Base-by-base conservation (phyloP, 805 yeast genomes). In the Scheffersomyces stipitis region DNA sequence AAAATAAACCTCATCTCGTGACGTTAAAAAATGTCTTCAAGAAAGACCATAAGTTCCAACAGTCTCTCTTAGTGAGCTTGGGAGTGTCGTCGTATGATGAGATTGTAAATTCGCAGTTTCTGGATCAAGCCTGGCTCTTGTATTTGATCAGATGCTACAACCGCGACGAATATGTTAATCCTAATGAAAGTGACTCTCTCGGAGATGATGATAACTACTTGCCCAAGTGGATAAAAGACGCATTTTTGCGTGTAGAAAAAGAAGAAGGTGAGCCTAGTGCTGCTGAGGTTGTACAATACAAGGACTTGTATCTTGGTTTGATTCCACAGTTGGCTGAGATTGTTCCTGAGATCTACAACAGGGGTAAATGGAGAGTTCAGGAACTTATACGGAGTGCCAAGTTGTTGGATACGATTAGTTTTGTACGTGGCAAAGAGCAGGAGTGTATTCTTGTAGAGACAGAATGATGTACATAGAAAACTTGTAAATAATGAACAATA, bases 61-160 rank as follows among this genome's bases (percentile, higher is more conserved):
- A 75, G 42, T 71, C 86, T 2, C 56, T 84, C 15, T 54, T 79
- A 9, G 56, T 79, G 17, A 63, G 77, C 1, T 73, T 81, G 52
- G 90, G 88, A 6, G 69, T 78, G 8, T 57, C 73, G 3, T 66
- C 69, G 15, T 79, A 72, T 47, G 81, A 77, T 4, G 79, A 76
- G 31, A 48, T 84, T 12, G 49, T 71, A 2, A 66, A 58, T 3
- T 64, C 75, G 29, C 66, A 71, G 28, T 67, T 78, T 31, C 60
- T 78, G 39, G 81, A 80, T 38, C 83, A 81, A 46, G 73, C 75
- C 2, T 63, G 85, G 56, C 55, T 81, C 15, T 56, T 85, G 27
- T 85, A 83, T 78, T 62, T 84, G 17, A 75, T 84, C 24, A 68
- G 88, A 47, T 73, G 77, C 39, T 62, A 68, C 38, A 83, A 81